Conservation (phyloP, 1,139 yeast species). For the Taphrina pruni region DNA sequence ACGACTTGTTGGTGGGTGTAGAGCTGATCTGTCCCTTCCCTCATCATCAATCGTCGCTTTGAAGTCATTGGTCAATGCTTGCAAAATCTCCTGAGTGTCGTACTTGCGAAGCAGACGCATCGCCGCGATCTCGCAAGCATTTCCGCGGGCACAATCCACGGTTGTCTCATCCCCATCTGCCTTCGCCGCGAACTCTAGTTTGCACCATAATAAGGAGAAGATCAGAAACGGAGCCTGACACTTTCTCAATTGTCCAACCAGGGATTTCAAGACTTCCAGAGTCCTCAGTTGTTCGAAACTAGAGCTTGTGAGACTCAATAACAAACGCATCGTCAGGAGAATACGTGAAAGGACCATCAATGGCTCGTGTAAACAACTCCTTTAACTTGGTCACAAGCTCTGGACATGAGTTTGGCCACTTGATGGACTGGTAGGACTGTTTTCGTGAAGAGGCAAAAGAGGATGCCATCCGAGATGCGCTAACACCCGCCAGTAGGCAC, state of each 20-base stretch:
- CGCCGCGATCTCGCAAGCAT: constrained; percentile 40
- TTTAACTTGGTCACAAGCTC: constrained; percentile 11
- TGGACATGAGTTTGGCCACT: constrained; percentile 33
- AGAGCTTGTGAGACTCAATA: neutral
- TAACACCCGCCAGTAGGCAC: neutral
- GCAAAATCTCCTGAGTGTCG: constrained; percentile 21
- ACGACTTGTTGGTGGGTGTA: neutral
- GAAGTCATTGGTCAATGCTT: constrained; percentile 31
- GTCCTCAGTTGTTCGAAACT: constrained; percentile 35
- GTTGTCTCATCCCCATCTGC: constrained; percentile 27
- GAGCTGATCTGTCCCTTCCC: constrained; percentile 1
- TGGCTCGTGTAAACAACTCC: constrained; percentile 19
- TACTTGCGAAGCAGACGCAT: constrained; percentile 33
- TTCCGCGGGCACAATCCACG: constrained; percentile 39
- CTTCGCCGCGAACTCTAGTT: constrained; percentile 24
- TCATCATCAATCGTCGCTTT: neutral
- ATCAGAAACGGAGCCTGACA: constrained; percentile 33
- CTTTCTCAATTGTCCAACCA: constrained; percentile 12
- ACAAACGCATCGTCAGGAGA: too few species aligned
- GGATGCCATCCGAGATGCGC: neutral
- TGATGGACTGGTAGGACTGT: constrained; percentile 21
- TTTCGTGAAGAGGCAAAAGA: neutral
- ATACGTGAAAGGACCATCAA: constrained; percentile 36
- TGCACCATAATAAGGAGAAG: constrained; percentile 37
- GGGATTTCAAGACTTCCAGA: constrained; percentile 16